Evolutionary conservation across 768 basidiomycete genomes (phyloP), one percentile per base, ranked within the genome.

Genomic region (Hemileccinum impolitum): DNA sequence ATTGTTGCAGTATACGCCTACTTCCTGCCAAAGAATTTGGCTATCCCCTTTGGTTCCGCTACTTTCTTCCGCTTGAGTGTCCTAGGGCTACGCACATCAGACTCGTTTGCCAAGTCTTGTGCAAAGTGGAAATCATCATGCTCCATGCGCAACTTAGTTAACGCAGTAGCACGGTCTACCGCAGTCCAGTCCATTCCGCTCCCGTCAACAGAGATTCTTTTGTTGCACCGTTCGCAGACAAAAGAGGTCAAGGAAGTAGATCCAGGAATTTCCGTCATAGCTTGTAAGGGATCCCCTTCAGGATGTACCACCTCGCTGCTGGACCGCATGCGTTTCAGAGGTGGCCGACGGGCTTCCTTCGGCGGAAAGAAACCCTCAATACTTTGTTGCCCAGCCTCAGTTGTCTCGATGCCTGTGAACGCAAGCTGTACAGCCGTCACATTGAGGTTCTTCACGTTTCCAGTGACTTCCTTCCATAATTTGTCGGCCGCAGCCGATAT

Each of bases 51-150:
- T 21, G 58, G 48, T 45, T 67, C 61, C 23, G 47, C 48, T 25
- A 50, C 56, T 58, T 68, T 68, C 56, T 55, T 64, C 53, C 63
- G 70, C 52, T 65, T 66, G 39, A 61, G 65, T 35, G 53, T 55
- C 32, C 50, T 39, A 17, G 45, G 52, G 38, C 25, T 32, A 43
- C 47, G 32, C 17, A 11, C 35, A 17, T 62, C 64, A 43, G 68
- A 50, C 45, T 74, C 71, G 21, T 75, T 75, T 18, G 84, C 77
- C 43, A 97, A 63, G 47, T 90, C 86, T 58, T 84, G 75, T 1
- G 94, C 94, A 57, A 92, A 82, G 66, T 97, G 94, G 65, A 82
- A 96, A 68, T 96, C 94, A 31, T 81, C 77, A 58, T 97, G 94
- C 61, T 96, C 94, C 65, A 77, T 56, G 46, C 73, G 74, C 47